Percentiles rank a stretch among this genome's conserved stretches.
Conservation (phyloP, 371 early-diverging fungal genomes). For the Mortierella sp. region DNA sequence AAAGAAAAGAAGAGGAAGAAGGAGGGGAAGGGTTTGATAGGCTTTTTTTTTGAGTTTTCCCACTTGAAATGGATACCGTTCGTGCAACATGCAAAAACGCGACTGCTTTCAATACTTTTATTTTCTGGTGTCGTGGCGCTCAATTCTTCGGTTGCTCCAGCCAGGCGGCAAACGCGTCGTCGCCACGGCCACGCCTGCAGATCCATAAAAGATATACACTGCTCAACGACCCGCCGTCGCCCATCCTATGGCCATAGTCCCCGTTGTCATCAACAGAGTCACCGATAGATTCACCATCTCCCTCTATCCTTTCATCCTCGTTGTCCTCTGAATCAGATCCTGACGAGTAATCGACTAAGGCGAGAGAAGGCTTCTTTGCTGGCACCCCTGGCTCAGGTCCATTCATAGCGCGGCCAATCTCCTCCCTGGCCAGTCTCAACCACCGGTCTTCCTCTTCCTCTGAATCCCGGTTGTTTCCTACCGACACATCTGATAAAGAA, state of each 20-base stretch:
- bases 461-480: slow-evolving; percentile 31
- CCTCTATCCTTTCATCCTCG: background rate
- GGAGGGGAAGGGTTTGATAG: background rate
- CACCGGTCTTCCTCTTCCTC: slow-evolving; percentile 21
- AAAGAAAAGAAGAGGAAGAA: background rate
- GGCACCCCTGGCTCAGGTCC: background rate
- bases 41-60: too few species aligned
- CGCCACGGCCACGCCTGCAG: slow-evolving; percentile 30
- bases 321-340: slow-evolving; percentile 30
- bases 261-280: background rate
- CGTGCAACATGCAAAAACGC: background rate
- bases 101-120: slow-evolving; percentile 13
- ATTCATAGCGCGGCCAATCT: slow-evolving; percentile 9
- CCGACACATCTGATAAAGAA: background rate
- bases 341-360: slow-evolving; percentile 49
- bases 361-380: background rate
- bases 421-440: slow-evolving; percentile 16
- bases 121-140: background rate
- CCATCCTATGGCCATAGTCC: slow-evolving; percentile 18
- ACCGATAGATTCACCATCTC: background rate
- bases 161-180: slow-evolving; percentile 19
- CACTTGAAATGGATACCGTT: background rate
- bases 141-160: background rate
- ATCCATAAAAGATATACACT: slow-evolving; percentile 49
- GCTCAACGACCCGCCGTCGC: slow-evolving; percentile 41